Conservation (phyloP, 2,329 filamentous ascomycete species). For the Pseudocercospora vitis region DNA sequence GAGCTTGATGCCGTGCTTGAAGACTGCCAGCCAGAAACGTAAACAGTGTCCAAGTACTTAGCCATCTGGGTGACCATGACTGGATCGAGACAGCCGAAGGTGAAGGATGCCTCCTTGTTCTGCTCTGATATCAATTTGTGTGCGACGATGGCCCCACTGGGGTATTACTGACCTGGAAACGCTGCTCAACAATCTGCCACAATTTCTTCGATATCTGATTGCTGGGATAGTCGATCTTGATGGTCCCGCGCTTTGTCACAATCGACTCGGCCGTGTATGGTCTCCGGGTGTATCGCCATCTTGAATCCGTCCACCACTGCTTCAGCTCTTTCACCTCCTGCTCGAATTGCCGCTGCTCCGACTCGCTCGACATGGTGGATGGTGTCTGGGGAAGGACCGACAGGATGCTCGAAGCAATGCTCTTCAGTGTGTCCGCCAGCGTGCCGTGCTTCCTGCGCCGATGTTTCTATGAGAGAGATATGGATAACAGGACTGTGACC, state of each 20-base stretch:
- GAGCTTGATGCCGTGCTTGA: constrained; percentile 93
- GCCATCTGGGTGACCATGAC: constrained; percentile 99
- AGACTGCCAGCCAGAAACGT: constrained; percentile 98
- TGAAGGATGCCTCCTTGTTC: constrained; percentile 84
- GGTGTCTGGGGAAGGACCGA: constrained; percentile 31
- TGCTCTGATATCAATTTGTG: constrained; percentile 39
- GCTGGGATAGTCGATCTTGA: constrained; percentile 89
- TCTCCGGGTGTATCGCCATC: constrained; percentile 90
- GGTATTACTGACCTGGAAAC: constrained; percentile 69
- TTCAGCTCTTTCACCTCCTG: constrained; percentile 85
- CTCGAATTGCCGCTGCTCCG: constrained; percentile 72
- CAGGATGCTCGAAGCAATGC: constrained; percentile 34
- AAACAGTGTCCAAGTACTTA: constrained; percentile 97
- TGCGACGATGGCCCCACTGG: neutral
- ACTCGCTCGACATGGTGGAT: constrained; percentile 44
- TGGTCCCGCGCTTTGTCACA: constrained; percentile 86
- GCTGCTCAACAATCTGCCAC: constrained; percentile 82
- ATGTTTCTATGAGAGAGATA: too few relatives aligned
- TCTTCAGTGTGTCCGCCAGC: constrained; percentile 40
- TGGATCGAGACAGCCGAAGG: constrained; percentile 94
- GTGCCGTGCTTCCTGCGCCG: constrained; percentile 27
- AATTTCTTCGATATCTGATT: constrained; percentile 90
- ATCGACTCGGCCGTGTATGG: constrained; percentile 97
- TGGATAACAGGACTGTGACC: too few relatives aligned
- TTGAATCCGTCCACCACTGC: constrained; percentile 87